Conservation (phyloP, 805 yeast genomes). For the Nakazawaea ernobii region DNA sequence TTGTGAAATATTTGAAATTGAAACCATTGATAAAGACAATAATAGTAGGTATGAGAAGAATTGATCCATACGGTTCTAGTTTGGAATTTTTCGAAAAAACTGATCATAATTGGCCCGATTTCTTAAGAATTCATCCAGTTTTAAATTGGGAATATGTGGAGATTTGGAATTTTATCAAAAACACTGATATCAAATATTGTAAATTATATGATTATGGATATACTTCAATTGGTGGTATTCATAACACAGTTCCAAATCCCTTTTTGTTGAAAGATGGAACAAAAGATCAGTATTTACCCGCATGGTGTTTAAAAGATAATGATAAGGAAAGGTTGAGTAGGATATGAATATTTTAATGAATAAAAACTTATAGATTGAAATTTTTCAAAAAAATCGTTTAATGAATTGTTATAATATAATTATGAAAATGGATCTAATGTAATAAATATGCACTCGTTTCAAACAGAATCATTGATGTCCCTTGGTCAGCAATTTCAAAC, state of each 20-base stretch:
- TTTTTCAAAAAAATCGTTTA: not conserved
- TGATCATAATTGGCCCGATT: conserved; percentile 88
- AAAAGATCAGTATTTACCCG: conserved; percentile 36
- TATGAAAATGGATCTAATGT: not conserved
- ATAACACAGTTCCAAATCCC: conserved; percentile 71
- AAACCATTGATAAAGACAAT: conserved; percentile 62
- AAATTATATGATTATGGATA: conserved; percentile 74
- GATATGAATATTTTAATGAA: conserved; percentile 2
- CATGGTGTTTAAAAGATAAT: conserved; percentile 54
- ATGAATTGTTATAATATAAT: not conserved
- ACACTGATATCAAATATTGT: conserved; percentile 62
- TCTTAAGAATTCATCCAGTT: conserved; percentile 80
- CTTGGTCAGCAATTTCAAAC: conserved; percentile 61
- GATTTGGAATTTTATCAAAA: conserved; percentile 77
- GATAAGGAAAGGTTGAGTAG: conserved; percentile 48
- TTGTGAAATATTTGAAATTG: conserved; percentile 49
- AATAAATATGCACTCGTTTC: not conserved
- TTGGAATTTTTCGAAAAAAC: conserved; percentile 64
- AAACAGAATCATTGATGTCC: conserved; percentile 50
- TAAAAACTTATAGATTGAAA: not conserved
- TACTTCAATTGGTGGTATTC: conserved; percentile 82
- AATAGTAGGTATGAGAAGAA: conserved; percentile 80
- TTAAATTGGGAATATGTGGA: conserved; percentile 82
- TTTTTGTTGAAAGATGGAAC: conserved; percentile 26
- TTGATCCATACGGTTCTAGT: conserved; percentile 76